Base-by-base conservation (phyloP, 2,329 filamentous ascomycete genomes). In the Trichoderma atrobrunneum region DNA sequence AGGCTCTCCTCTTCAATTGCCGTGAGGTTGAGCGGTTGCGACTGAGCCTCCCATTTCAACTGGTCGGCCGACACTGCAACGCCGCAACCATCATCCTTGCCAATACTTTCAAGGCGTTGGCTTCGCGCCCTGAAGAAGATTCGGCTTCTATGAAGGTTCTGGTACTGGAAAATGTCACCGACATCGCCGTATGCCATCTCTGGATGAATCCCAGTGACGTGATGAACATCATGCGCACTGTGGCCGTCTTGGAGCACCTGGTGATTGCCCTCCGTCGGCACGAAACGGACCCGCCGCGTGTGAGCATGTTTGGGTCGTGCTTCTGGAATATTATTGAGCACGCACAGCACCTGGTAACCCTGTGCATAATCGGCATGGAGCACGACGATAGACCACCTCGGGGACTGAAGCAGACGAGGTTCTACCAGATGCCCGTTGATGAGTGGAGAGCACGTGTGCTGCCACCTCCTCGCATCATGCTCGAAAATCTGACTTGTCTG, bases 191-290 rank as follows among this genome's bases (percentile, higher is more conserved):
- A 28, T 83, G 83, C 16, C 82, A 82, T 65, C 81, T 88, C 4
- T 87, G 84, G 82, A 82, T 83, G 72, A 88, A 87, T 73, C 86
- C 85, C 1, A 83, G 82, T 66, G 86, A 88, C 74, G 80, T 87
- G 16, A 79, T 78, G 74, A 87, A 88, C 74, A 84, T 86, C 56
- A 84, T 86, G 73, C 77, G 73, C 39, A 79, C 82, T 1, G 80
- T 87, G 24, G 74, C 77, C 30, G 77, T 78, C 1, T 76, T 88
- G 18, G 80, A 84, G 74, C 81, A 85, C 66, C 78, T 88, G 21
- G 80, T 86, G 43, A 74, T 88, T 63, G 84, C 83, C 2, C 75
- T 87, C 39, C 85, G 85, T 68, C 81, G 84, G 71, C 82, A 85
- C 72, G 84, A 85, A 75, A 78, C 76, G 64, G 79, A 80, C 1